These are phyloP conservation scores for Cytospora paraplurivora DNA, from an alignment of 2,329 filamentous ascomycete genomes.

Conservation along the genomic window DNA sequence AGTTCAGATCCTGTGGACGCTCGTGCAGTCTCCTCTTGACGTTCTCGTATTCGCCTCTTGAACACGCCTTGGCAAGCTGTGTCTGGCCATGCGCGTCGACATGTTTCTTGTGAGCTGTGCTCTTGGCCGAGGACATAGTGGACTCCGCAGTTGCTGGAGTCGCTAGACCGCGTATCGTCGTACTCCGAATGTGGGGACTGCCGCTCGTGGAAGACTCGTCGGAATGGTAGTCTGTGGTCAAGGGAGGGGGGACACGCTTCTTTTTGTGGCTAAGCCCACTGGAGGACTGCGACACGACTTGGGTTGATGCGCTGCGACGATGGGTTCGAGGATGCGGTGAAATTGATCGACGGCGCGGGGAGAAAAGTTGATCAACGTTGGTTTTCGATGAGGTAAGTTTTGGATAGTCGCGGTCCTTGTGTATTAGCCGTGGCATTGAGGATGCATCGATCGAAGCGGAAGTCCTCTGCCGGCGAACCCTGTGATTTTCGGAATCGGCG, in stretches of 20 bases:
- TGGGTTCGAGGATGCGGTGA: constrained; percentile 63
- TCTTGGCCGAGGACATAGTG: constrained; percentile 67
- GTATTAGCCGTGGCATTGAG: constrained; percentile 10
- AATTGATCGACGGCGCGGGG: constrained; percentile 50
- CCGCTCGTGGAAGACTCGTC: constrained; percentile 66
- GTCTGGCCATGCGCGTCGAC: constrained; percentile 93
- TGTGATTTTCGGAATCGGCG: constrained; percentile 53
- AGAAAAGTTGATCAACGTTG: constrained; percentile 38
- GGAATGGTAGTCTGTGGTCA: constrained; percentile 67
- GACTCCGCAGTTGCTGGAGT: constrained; percentile 60
- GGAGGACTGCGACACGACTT: constrained; percentile 56
- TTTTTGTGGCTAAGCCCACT: constrained; percentile 63
- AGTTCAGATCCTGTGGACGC: constrained; percentile 83
- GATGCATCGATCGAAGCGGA: constrained; percentile 43
- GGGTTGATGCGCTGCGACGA: constrained; percentile 65
- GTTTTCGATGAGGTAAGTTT: constrained; percentile 40
- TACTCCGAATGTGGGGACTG: constrained; percentile 60
- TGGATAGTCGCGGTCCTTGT: constrained; percentile 34
- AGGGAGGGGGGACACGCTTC: constrained; percentile 61
- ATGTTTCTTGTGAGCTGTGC: constrained; percentile 77
- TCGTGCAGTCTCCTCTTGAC: constrained; percentile 76
- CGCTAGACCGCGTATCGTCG: constrained; percentile 58
- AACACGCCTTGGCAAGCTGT: constrained; percentile 84
- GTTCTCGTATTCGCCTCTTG: constrained; percentile 77
- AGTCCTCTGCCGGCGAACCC: constrained; percentile 55